Evolutionary conservation across 2,329 filamentous ascomycete species (phyloP).

Genomic region (Aspergillus sclerotialis): DNA sequence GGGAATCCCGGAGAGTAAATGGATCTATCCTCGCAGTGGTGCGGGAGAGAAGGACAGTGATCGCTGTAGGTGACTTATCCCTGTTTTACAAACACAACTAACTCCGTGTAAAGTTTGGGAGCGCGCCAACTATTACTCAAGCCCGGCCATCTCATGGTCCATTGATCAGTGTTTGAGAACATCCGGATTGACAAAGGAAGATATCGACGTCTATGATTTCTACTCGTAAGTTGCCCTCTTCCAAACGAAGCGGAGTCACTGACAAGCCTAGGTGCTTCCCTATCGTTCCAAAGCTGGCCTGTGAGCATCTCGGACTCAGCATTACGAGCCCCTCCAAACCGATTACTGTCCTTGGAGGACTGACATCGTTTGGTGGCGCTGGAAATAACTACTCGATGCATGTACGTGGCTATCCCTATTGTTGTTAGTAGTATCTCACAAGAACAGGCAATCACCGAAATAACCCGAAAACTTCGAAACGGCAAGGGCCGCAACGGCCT

Average conservation of each 20-base stretch:
- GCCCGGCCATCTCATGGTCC: slow-evolving; percentile 52
- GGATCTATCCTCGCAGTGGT: slow-evolving; percentile 59
- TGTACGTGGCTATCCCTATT: slow-evolving; percentile 28
- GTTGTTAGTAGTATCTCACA: background rate
- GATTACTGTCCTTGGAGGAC: slow-evolving; percentile 56
- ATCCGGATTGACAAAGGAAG: slow-evolving; percentile 40
- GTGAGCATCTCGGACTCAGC: slow-evolving; percentile 51
- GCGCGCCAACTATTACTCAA: slow-evolving; percentile 51
- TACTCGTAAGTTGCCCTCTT: slow-evolving; percentile 46
- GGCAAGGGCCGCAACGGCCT: slow-evolving; percentile 46
- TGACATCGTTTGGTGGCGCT: slow-evolving; percentile 63
- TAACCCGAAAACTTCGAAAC: slow-evolving; percentile 47
- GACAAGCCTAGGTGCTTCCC: slow-evolving; percentile 56
- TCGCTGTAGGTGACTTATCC: slow-evolving; percentile 43
- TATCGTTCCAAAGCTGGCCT: slow-evolving; percentile 61
- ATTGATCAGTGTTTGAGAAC: slow-evolving; percentile 48
- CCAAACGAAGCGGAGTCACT: background rate
- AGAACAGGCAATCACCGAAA: slow-evolving; percentile 46
- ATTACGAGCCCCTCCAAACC: slow-evolving; percentile 42
- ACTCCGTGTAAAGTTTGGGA: slow-evolving; percentile 58
- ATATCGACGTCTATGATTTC: slow-evolving; percentile 57
- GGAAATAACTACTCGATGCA: slow-evolving; percentile 68
- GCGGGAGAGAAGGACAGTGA: slow-evolving; percentile 54
- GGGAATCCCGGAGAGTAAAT: slow-evolving; percentile 48
- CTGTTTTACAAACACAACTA: too few species aligned